phyloP scores from a whole-genome alignment of 768 basidiomycete species.

The Crucibulum laeve region DNA sequence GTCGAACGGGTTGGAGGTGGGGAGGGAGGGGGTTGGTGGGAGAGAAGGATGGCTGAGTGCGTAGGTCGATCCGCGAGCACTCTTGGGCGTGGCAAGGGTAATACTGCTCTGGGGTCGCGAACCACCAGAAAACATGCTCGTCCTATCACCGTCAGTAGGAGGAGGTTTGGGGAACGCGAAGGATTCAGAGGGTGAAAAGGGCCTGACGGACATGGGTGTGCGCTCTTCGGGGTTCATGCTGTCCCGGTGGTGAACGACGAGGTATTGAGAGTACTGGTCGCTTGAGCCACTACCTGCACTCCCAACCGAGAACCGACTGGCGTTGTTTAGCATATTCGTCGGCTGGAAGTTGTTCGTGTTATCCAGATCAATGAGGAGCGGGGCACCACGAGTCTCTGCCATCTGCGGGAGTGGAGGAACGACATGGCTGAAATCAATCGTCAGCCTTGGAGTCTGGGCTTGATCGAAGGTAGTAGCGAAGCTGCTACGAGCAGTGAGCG shows the following conservation, averaged over 20 bases:
- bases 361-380: slow-evolving; percentile 27
- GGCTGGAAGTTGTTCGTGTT: slow-evolving; percentile 13
- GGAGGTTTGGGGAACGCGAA: slow-evolving; percentile 70
- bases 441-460: slow-evolving; percentile 19
- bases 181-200: slow-evolving; percentile 63
- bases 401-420: slow-evolving; percentile 46
- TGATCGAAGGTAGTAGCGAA: slow-evolving; percentile 62
- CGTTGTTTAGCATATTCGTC: slow-evolving; percentile 8
- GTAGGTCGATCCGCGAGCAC: slow-evolving; percentile 1
- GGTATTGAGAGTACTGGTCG: slow-evolving; percentile 35
- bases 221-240: slow-evolving; percentile 20
- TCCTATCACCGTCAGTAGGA: slow-evolving; percentile 11
- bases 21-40: slow-evolving; percentile 13
- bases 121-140: slow-evolving; percentile 11
- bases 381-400: slow-evolving; percentile 46
- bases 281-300: slow-evolving; percentile 32
- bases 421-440: slow-evolving; percentile 13
- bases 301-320: slow-evolving; percentile 31
- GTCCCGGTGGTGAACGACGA: slow-evolving; percentile 23
- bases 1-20: slow-evolving; percentile 28
- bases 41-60: slow-evolving; percentile 8
- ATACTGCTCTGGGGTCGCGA: slow-evolving; percentile 17
- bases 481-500: slow-evolving; percentile 46
- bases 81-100: slow-evolving; percentile 7
- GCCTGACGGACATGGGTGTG: slow-evolving; percentile 59